Evolutionary conservation across 192 early-diverging fungal species (phyloP).

Genomic region (Coemansia sp.): DNA sequence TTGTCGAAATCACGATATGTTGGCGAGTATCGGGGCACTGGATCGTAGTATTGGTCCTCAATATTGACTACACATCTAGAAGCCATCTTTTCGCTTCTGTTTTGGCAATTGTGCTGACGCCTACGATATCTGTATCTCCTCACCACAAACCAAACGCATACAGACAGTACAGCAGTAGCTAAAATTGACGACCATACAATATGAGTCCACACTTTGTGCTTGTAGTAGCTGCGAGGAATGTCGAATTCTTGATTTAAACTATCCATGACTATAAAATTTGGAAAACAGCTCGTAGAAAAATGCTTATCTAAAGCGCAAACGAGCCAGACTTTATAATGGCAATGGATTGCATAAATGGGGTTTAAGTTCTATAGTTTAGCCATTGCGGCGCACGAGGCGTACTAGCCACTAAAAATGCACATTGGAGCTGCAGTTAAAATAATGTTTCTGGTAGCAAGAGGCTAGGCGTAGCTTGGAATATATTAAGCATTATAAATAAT

Average conservation of each 20-base stretch:
- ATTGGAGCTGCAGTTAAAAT: neutral
- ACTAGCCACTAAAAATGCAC: slow-evolving; percentile 1
- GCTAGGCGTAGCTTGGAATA: neutral
- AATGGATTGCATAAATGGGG: neutral
- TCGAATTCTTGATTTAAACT: neutral
- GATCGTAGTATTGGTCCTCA: slow-evolving; percentile 19
- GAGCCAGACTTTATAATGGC: neutral
- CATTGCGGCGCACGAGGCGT: neutral
- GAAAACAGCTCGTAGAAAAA: neutral
- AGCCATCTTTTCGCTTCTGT: neutral
- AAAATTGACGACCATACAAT: slow-evolving; percentile 21
- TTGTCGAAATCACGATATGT: neutral
- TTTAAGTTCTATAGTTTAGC: too few species aligned
- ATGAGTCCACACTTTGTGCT: slow-evolving; percentile 20
- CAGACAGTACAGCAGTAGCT: slow-evolving; percentile 1
- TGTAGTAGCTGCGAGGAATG: slow-evolving; percentile 10
- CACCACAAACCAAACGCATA: slow-evolving; percentile 6
- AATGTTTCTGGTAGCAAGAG: too few species aligned
- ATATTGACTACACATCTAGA: neutral
- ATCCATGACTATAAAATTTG: neutral
- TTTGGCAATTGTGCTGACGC: neutral
- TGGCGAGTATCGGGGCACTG: slow-evolving; percentile 35
- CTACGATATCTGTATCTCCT: slow-evolving; percentile 4
- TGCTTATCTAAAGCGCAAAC: neutral
- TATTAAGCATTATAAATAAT: slow-evolving; percentile 2